Percentiles rank a stretch among this genome's conserved stretches.
Evolutionary conservation across 163 green algal species (phyloP).

Genomic region (Trebouxiophyceae sp.): DNA sequence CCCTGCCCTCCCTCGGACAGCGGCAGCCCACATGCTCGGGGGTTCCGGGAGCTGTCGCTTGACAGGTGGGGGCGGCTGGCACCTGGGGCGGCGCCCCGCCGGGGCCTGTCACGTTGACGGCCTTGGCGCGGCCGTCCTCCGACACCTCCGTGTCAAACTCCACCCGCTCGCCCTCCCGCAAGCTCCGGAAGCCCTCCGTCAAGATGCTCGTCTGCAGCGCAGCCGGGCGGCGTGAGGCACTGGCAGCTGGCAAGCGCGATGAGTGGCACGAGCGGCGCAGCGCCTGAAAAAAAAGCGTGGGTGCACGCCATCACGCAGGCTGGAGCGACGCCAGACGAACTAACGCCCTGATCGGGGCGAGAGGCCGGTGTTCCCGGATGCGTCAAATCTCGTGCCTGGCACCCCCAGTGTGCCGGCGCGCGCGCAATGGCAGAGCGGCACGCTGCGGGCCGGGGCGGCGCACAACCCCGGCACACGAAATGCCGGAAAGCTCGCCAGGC

Average conservation of each 20-base stretch:
- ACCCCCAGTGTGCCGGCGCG: neutral
- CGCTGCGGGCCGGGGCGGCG: too few relatives aligned
- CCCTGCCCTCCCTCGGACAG: too few relatives aligned
- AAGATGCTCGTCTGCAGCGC: constrained; percentile 80
- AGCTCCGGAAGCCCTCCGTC: constrained; percentile 80
- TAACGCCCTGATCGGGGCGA: neutral
- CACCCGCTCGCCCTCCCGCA: constrained; percentile 81
- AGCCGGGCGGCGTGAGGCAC: neutral
- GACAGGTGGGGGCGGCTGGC: neutral
- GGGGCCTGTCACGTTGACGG: constrained; percentile 82
- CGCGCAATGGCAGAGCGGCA: too few relatives aligned
- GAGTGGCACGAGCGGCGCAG: neutral
- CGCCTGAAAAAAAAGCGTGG: neutral
- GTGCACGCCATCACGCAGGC: neutral
- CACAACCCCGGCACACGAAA: neutral
- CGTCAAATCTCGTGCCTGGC: neutral
- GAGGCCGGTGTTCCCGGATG: neutral
- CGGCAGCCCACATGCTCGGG: too few relatives aligned
- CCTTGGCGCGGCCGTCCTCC: constrained; percentile 82
- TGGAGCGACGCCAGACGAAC: neutral
- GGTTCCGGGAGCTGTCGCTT: neutral
- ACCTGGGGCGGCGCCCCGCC: constrained; percentile 65
- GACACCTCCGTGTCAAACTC: constrained; percentile 82
- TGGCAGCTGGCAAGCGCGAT: neutral
- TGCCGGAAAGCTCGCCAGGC: neutral